Evolutionary conservation across 148 eudicot species (phyloP), one percentile per base, ranked within the genome.

Genomic region (Agrostemma githago): DNA sequence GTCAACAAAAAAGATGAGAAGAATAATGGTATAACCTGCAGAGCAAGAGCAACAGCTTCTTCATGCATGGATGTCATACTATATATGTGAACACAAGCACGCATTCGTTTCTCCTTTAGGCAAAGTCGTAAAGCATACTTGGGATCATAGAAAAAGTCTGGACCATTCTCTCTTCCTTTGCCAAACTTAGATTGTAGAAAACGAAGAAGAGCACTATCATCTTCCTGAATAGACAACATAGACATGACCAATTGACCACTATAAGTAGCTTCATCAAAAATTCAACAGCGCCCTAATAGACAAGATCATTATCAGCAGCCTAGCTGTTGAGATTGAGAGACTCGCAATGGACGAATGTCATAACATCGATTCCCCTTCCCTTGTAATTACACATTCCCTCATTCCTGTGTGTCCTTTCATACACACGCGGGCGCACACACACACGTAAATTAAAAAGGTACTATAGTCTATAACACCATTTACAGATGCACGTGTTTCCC

Each of bases 11-110:
- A 6, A 37, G 7, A 69, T 56, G 2, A 41, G 10, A 1, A 59
- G 44, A 76, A 71, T 15, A 12, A 62, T 61, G 56, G 62, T 40
- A 81, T 72, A 77, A 91, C 99, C 94, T 92, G 94, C 72, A 95
- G 87, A 61, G 97, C 99, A 83, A 95, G 93, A 79, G 99, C 97
- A 84, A 95, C 99, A 76, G 97, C 99, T 84, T 95, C 99, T 92
- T 95, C 97, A 73, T 92, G 99, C 99, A 95, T 95, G 76, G 94
- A 92, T 92, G 90, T 92, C 99, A 95, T 95, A 83, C 99, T 92
- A 72, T 90, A 95, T 68, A 95, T 92, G 81, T 95, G 99, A 85
- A 95, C 97, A 85, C 99, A 95, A 62, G 99, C 97, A 73, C 97
- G 96, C 97, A 92, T 95, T 80, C 90, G 74, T 80, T 90, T 92